A percentile compares a stretch with the other conserved stretches of the same genome.
Conservation (phyloP, 2,329 filamentous ascomycete species). For the Pseudopithomyces chartarum region DNA sequence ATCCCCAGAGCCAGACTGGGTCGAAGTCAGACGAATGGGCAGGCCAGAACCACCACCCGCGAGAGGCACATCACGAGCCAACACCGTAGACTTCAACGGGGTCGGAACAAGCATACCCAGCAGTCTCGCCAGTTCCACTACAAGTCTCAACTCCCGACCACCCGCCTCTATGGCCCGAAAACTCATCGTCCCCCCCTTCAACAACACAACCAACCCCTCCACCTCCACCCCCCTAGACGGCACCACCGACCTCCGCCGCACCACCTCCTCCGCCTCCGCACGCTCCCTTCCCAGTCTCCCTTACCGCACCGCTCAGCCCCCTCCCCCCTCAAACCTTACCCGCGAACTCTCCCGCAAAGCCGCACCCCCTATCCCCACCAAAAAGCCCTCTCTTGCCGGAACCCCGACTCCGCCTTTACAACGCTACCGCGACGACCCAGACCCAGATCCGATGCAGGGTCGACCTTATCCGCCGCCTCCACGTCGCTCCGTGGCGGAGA, state of each 20-base stretch:
- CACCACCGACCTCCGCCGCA: conserved; percentile 27
- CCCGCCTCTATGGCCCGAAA: conserved; percentile 31
- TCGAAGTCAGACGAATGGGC: conserved; percentile 52
- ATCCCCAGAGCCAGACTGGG: conserved; percentile 82
- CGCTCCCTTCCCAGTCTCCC: conserved; percentile 34
- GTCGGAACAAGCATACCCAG: conserved; percentile 6
- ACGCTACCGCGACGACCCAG: conserved; percentile 30
- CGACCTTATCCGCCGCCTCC: conserved; percentile 25
- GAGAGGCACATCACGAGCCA: conserved; percentile 34
- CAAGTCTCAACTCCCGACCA: conserved; percentile 19
- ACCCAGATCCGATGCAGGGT: background rate
- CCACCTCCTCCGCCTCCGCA: conserved; percentile 31
- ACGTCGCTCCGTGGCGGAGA: conserved; percentile 32
- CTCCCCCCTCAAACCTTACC: conserved; percentile 14
- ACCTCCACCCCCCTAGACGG: conserved; percentile 30
- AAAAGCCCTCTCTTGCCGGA: conserved; percentile 36
- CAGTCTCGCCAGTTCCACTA: conserved; percentile 20
- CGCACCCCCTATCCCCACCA: conserved; percentile 38
- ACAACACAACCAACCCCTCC: conserved; percentile 18
- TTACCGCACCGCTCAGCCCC: conserved; percentile 15
- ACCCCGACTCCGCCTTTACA: conserved; percentile 18
- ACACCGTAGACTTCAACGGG: conserved; percentile 37
- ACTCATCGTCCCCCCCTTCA: conserved; percentile 38
- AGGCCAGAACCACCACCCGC: conserved; percentile 38
- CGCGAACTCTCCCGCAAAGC: conserved; percentile 39